Evolutionary conservation across 2,329 filamentous ascomycete genomes (phyloP).

Genomic region (Fusarium compactum): DNA sequence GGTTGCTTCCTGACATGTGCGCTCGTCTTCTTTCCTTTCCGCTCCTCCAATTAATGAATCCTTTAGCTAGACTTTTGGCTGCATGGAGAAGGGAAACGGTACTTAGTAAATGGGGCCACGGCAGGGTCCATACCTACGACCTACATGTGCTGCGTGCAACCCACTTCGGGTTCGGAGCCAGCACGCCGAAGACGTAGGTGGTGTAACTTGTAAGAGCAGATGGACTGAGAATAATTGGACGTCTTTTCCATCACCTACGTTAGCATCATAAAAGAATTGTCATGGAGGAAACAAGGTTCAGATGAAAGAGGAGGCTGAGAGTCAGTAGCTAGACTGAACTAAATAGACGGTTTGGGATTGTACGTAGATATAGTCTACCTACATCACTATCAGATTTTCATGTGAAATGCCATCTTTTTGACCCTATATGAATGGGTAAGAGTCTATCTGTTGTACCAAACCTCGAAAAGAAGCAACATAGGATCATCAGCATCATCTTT

Average conservation of each 20-base stretch:
- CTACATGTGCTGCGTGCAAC: slow-evolving; percentile 25
- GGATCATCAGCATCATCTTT: slow-evolving; percentile 38
- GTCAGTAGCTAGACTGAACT: background rate
- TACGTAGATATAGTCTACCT: background rate
- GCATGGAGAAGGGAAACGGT: slow-evolving; percentile 25
- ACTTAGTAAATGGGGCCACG: slow-evolving; percentile 41
- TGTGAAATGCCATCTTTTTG: slow-evolving; percentile 32
- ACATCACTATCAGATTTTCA: slow-evolving; percentile 11
- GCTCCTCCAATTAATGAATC: slow-evolving; percentile 7
- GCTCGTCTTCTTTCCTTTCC: slow-evolving; percentile 10
- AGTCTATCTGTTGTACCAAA: slow-evolving; percentile 8
- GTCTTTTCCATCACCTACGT: background rate
- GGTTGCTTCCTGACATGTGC: slow-evolving; percentile 47
- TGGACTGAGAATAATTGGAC: background rate
- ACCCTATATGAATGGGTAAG: slow-evolving; percentile 7
- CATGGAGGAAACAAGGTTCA: slow-evolving; percentile 1
- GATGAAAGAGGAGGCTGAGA: background rate
- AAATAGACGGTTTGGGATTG: background rate
- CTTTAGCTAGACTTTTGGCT: background rate
- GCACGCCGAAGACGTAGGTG: slow-evolving; percentile 38
- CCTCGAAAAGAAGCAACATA: slow-evolving; percentile 3
- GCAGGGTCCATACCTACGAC: slow-evolving; percentile 36
- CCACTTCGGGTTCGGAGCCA: slow-evolving; percentile 38
- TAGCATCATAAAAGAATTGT: background rate
- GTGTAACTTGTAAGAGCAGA: slow-evolving; percentile 12